These are phyloP conservation scores for Herpotrichia juniperi DNA, from an alignment of 2,329 filamentous ascomycete genomes.

Conservation along the genomic window DNA sequence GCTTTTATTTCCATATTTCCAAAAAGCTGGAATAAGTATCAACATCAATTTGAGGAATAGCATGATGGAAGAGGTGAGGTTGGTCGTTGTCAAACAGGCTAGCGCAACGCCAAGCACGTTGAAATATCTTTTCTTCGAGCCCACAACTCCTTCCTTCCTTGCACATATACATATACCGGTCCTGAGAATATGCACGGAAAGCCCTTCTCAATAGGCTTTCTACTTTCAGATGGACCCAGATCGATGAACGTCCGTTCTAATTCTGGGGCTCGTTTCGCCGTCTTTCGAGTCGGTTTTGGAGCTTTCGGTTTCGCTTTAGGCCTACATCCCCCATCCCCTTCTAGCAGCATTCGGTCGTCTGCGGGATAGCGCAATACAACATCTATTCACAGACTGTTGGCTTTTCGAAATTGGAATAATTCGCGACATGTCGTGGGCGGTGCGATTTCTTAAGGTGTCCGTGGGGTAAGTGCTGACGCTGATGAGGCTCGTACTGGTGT, in stretches of 20 bases:
- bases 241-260: conserved; percentile 46
- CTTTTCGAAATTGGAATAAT: neutral
- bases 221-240: conserved; percentile 44
- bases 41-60: too few relatives aligned
- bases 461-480: neutral
- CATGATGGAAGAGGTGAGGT: neutral
- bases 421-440: neutral
- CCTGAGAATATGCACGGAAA: conserved; percentile 6
- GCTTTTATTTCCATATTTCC: too few relatives aligned
- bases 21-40: too few relatives aligned
- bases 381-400: neutral
- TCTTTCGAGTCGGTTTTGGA: conserved; percentile 41
- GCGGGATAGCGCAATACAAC: neutral
- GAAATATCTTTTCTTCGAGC: conserved; percentile 3
- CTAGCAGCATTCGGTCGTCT: neutral
- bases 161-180: conserved; percentile 17
- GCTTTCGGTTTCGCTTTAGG: conserved; percentile 49
- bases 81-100: neutral
- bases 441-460: neutral
- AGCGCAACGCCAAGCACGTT: conserved; percentile 10
- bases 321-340: conserved; percentile 32
- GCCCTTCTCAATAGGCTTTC: conserved; percentile 28
- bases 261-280: conserved; percentile 45
- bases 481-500: neutral
- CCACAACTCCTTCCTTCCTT: conserved; percentile 4